Base-by-base conservation (phyloP, 225 moss, liverwort and hornwort species). In the Thuidium tamariscinum region DNA sequence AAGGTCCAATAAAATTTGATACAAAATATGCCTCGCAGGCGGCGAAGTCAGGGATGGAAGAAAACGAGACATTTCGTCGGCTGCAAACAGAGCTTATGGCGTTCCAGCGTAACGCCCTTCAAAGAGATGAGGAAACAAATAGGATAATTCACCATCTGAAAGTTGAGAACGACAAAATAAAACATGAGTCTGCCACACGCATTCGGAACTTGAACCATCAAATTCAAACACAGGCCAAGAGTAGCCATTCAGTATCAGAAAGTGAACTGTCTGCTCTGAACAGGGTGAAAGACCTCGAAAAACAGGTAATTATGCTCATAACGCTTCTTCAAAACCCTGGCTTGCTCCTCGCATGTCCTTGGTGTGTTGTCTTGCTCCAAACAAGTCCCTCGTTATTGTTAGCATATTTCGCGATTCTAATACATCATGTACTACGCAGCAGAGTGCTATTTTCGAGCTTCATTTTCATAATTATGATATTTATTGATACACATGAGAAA, bases 281-380 rank as follows among this genome's bases (percentile, higher is more conserved):
- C 62, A 86, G 90, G 27, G 90, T 90, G 80, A 93, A 91, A 83
- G 93, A 93, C 66, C 90, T 93, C 32, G 91, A 91, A 79, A 91
- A 93, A 82, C 91, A 93, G 93, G 93, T 90, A 74, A 32, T n/a
- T n/a, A n/a, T 48, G n/a, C 39, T 82, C 30, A 11, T 16, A 36
- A 54, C 9, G 30, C 80, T 84, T 42, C 67, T 83, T 55, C 77
- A 52, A 61, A 61, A 13, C 29, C 22, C 48, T 71, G 30, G 41
- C 61, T 62, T 76, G 62, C 46, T 82, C 44, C 30, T 54, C 71
- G 32, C 64, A 42, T 52, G 36, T 81, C 49, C 69, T 70, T n/a
- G 16, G 44, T 37, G 9, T 34, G 10, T 66, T 56, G 44, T 27
- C 56, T 27, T 44, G 5, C 30, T 61, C 62, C 15, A 21, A 80